Conservation (phyloP, 1,284 basidiomycete species). For the Moesziomyces parantarcticus region DNA sequence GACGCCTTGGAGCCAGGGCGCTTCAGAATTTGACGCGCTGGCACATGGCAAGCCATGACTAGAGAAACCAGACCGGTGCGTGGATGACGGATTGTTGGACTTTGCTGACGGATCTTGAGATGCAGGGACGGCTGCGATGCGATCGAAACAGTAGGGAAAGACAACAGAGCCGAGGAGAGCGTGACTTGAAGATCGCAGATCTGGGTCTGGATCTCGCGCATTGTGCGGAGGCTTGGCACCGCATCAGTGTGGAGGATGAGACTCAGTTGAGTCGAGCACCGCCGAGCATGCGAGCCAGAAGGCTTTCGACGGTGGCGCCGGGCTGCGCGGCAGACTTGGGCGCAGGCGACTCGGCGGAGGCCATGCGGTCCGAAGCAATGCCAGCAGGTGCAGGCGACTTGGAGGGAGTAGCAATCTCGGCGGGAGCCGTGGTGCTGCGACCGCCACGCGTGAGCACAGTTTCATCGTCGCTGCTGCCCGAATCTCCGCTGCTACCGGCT, state of each 20-base stretch:
- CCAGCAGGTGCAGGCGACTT: slow-evolving; percentile 25
- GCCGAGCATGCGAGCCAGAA: slow-evolving; percentile 56
- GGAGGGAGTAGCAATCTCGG: slow-evolving; percentile 39
- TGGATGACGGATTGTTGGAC: background rate
- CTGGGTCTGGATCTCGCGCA: background rate
- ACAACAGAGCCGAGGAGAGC: background rate
- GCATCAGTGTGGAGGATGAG: background rate
- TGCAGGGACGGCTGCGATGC: slow-evolving; percentile 1
- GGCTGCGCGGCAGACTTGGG: slow-evolving; percentile 37
- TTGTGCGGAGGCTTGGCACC: no score
- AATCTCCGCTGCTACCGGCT: slow-evolving; percentile 33
- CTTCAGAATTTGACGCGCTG: slow-evolving; percentile 56
- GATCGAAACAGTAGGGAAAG: background rate
- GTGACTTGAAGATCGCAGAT: background rate
- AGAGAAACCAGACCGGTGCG: slow-evolving; percentile 2
- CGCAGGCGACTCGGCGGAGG: slow-evolving; percentile 26
- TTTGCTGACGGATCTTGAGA: background rate
- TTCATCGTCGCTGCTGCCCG: slow-evolving; percentile 43
- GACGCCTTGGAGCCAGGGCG: slow-evolving; percentile 42
- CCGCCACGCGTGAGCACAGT: slow-evolving; percentile 29
- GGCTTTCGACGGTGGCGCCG: slow-evolving; percentile 51
- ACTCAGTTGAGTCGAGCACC: slow-evolving; percentile 27
- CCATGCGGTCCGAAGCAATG: slow-evolving; percentile 9
- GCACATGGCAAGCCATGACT: background rate
- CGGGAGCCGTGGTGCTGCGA: slow-evolving; percentile 49